Evolutionary conservation across 2,329 filamentous ascomycete genomes (phyloP), one percentile per base, ranked within the genome.

Genomic region (Fusarium proliferatum): DNA sequence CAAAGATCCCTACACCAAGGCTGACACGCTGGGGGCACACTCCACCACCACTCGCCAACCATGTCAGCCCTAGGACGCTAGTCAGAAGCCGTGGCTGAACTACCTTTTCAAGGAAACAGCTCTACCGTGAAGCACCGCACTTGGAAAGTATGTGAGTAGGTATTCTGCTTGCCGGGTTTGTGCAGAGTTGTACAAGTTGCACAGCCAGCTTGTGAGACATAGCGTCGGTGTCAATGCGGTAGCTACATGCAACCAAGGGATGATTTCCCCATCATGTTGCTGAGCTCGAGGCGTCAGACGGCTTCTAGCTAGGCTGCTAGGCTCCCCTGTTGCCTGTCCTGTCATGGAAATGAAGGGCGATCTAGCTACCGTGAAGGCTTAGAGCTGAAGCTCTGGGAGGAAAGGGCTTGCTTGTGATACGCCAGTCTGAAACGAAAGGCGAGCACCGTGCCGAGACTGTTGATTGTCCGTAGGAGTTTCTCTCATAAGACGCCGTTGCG

Each of bases 21-120:
- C 67, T 72, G 71, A 71, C 71, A 73, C 34, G 57, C 60, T 26
- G 38, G 41, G 51, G 34, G 42, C 60, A 61, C 41, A 57, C 65
- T 62, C 64, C 69, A 67, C 75, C 55, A 56, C 51, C 53, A 60
- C 53, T 64, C 73, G 57, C 41, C 51, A 57, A 65, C 53, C 72
- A 62, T 69, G 71, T 78, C 76, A 78, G 76, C 76, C 76, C 73
- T 77, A 77, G 74, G 73, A 73, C 68, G 70, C 74, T 76, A 75
- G 71, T 55, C 36, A 36, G 38, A 51, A 52, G 39, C 51, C 34
- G 21, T 59, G 60, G 51, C 67, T 69, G 67, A 69, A 52, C 45
- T 52, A 34, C 45, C 43, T 36, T 49, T 68, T 38, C 26, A 23
- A 33, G 38, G 7, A 62, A 33, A 28, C 23, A 62, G 45, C 46